Evolutionary conservation across 441 rosid genomes (phyloP).

Genomic region (Melianthus villosus): DNA sequence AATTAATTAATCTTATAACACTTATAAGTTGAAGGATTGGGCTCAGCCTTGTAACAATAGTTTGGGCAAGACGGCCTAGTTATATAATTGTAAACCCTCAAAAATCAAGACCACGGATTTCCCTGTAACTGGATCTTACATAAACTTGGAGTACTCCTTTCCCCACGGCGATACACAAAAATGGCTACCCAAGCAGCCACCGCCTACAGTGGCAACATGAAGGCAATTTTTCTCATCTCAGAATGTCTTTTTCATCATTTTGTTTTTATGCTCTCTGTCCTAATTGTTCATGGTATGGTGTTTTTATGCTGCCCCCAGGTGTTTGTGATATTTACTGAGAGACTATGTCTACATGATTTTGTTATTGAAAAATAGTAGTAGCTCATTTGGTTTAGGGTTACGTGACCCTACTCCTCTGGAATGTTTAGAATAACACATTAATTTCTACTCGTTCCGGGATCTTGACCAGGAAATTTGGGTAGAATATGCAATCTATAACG

Average conservation of each 20-base stretch:
- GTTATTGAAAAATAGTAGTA: neutral
- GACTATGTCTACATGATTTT: neutral
- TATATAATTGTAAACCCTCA: too few species aligned
- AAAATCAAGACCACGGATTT: too few species aligned
- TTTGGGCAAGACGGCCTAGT: too few species aligned
- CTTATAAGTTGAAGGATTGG: too few species aligned
- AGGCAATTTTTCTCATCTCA: conserved; percentile 22
- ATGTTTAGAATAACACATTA: too few species aligned
- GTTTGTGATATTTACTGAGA: conserved; percentile 19
- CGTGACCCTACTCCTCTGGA: neutral
- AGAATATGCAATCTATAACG: neutral
- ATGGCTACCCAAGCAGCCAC: conserved; percentile 62
- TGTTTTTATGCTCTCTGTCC: neutral
- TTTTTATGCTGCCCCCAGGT: conserved; percentile 4
- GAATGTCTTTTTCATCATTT: neutral
- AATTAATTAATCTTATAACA: too few species aligned
- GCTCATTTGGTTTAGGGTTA: neutral
- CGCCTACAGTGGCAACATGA: conserved; percentile 57
- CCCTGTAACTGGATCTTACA: too few species aligned
- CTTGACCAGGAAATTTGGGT: too few species aligned
- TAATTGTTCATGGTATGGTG: neutral
- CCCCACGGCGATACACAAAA: too few species aligned
- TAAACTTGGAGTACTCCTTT: too few species aligned
- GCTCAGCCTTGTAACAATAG: too few species aligned
- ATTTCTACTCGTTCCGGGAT: conserved; percentile 2